phyloP scores from a whole-genome alignment of 768 basidiomycete species.

The Russula compacta region DNA sequence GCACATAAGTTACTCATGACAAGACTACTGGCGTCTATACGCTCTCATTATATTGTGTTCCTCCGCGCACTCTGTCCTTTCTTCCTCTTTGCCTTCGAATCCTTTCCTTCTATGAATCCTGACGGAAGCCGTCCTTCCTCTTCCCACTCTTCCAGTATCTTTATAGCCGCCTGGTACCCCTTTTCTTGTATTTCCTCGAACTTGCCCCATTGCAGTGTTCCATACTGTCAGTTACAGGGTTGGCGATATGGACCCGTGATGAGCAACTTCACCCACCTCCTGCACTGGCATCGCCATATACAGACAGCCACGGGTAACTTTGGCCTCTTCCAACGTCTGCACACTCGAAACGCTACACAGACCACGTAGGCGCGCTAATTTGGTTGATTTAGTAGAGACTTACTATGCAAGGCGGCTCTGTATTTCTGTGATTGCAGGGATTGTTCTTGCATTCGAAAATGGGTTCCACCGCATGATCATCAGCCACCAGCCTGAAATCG shows the following conservation, averaged over 20 bases:
- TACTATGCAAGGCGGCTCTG: slow-evolving; percentile 93
- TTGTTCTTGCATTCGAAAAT: slow-evolving; percentile 63
- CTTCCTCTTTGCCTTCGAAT: slow-evolving; percentile 36
- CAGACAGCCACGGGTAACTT: slow-evolving; percentile 75
- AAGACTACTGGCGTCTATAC: background rate
- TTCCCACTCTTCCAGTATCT: slow-evolving; percentile 67
- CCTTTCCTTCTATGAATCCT: slow-evolving; percentile 54
- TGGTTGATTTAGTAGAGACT: slow-evolving; percentile 26
- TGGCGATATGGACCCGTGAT: too few relatives aligned
- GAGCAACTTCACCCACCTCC: slow-evolving; percentile 41
- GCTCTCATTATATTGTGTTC: slow-evolving; percentile 46
- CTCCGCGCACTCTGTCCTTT: slow-evolving; percentile 71
- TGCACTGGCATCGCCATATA: slow-evolving; percentile 96
- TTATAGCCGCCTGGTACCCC: slow-evolving; percentile 66
- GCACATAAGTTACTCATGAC: background rate
- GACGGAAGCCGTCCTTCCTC: slow-evolving; percentile 78
- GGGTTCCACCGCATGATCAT: slow-evolving; percentile 90
- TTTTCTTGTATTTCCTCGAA: slow-evolving; percentile 82
- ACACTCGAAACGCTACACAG: slow-evolving; percentile 81
- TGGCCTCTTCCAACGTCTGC: slow-evolving; percentile 92
- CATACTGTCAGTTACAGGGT: slow-evolving; percentile 45
- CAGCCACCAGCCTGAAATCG: slow-evolving; percentile 94
- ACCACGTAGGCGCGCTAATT: slow-evolving; percentile 11
- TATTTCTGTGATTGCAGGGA: slow-evolving; percentile 89
- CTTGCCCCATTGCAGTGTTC: slow-evolving; percentile 83